These are phyloP conservation scores for Mesembryanthemum crystallinum DNA, from an alignment of 148 eudicot genomes.

Conservation along the genomic window DNA sequence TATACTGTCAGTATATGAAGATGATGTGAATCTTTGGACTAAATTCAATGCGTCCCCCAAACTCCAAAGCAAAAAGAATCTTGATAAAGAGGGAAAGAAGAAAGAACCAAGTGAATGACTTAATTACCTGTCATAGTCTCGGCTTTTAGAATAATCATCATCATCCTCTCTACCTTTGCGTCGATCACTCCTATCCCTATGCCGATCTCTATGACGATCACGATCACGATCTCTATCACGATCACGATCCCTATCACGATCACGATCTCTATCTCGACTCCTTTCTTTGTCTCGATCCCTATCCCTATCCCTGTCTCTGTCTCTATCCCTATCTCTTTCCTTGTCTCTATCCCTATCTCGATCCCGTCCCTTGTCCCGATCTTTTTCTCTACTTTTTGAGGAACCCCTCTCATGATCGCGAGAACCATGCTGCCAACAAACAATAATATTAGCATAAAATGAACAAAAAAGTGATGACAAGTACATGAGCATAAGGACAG, in stretches of 20 bases:
- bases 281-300: constrained; percentile 11
- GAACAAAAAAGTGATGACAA: neutral
- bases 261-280: neutral
- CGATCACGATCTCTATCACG: constrained; percentile 18
- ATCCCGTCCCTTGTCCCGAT: no score
- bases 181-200: constrained; percentile 56
- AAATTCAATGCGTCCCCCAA: neutral
- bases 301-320: no score
- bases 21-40: neutral
- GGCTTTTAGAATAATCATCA: constrained; percentile 52
- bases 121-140: constrained; percentile 69
- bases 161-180: constrained; percentile 57
- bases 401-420: constrained; percentile 55
- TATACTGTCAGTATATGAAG: neutral
- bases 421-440: constrained; percentile 45
- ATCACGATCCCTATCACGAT: no score
- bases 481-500: no score
- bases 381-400: constrained; percentile 20
- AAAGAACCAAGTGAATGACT: neutral
- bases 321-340: no score
- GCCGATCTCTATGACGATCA: constrained; percentile 51
- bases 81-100: neutral
- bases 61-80: neutral
- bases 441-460: constrained; percentile 4
- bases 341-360: no score